These are phyloP conservation scores for Alternaria sp. DNA, from an alignment of 2,329 filamentous ascomycete genomes.

Conservation along the genomic window DNA sequence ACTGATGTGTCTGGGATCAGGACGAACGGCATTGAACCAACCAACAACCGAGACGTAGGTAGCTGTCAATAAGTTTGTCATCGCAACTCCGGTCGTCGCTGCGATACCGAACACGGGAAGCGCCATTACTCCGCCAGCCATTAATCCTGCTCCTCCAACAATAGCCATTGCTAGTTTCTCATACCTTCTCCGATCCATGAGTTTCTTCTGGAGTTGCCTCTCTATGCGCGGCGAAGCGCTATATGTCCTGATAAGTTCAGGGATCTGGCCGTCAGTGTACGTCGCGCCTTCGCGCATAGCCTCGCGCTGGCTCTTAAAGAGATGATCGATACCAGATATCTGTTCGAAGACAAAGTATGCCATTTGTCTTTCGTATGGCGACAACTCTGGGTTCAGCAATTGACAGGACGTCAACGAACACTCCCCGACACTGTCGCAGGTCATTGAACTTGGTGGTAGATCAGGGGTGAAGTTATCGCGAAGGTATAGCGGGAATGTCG, in stretches of 20 bases:
- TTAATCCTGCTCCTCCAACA: not conserved
- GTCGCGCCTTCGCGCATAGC: not conserved
- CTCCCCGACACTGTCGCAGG: constrained; percentile 7
- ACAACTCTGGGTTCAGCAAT: not conserved
- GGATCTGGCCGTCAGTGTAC: not conserved
- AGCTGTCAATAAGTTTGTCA: not conserved
- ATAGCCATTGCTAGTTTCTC: not conserved
- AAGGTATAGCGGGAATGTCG: not conserved
- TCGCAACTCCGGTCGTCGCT: not conserved
- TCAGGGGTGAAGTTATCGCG: constrained; percentile 1
- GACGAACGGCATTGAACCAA: not conserved
- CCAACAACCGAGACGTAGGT: not conserved
- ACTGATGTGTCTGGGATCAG: not conserved
- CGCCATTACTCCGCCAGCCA: not conserved
- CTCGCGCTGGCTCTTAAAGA: not conserved
- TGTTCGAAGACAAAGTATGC: constrained; percentile 15
- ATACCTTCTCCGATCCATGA: not conserved
- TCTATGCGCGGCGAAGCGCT: not conserved
- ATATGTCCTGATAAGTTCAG: not conserved
- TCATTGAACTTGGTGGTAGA: not conserved
- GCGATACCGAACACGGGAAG: not conserved
- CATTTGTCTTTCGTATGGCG: constrained; percentile 9
- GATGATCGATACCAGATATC: constrained; percentile 3
- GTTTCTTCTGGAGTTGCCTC: not conserved
- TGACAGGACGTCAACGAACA: not conserved